Base-by-base conservation (phyloP, 352 stramenopile species). In the Phytophthora crassamura region DNA sequence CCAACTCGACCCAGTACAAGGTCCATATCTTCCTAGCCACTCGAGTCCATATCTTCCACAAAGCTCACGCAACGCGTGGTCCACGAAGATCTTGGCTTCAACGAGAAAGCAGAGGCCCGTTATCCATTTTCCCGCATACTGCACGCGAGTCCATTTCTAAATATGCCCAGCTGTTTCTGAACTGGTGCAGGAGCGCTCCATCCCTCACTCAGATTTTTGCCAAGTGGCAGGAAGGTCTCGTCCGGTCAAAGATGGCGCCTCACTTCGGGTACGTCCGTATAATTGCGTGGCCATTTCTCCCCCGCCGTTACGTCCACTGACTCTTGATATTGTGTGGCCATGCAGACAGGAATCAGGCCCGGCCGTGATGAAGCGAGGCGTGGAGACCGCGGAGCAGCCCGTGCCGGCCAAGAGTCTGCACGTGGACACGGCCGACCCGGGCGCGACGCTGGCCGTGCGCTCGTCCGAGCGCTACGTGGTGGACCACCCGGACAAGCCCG, bases 211-310 rank as follows among this genome's bases (percentile, higher is more conserved):
- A 50, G 59, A 51, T 56, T 75, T 72, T 69, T 73, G 56, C 63
- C 50, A 58, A 45, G 33, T 46, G 41, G 51, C 15, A 42, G 54
- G 72, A 66, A 41, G 7, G 38, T 50, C 36, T 34, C 48, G 4
- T 5, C 11, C 4, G 20, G 7, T 56, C 16, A n/a, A 22, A 18
- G 8, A 86, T 86, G 77, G 65, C 77, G 25, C 77, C 77, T 48
- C 63, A 84, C 53, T 81, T 81, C 40, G 58, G 64, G 77, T 86
- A 69, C 41, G 55, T 43, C 53, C n/a, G 40, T 45, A 28, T 36
- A 35, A 41, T 49, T 38, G 49, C 30, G 33, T 15, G 5, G 20
- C 6, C 15, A 22, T 51, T 49, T 53, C 42, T 7, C 20, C 14
- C 34, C n/a, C 41, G 6, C 36, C 16, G 41, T 47, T 16, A 28